A percentile compares a stretch with the other conserved stretches of the same genome.
phyloP scores from a whole-genome alignment of 2,329 filamentous ascomycete species.

The Lasiodiplodia sp. region DNA sequence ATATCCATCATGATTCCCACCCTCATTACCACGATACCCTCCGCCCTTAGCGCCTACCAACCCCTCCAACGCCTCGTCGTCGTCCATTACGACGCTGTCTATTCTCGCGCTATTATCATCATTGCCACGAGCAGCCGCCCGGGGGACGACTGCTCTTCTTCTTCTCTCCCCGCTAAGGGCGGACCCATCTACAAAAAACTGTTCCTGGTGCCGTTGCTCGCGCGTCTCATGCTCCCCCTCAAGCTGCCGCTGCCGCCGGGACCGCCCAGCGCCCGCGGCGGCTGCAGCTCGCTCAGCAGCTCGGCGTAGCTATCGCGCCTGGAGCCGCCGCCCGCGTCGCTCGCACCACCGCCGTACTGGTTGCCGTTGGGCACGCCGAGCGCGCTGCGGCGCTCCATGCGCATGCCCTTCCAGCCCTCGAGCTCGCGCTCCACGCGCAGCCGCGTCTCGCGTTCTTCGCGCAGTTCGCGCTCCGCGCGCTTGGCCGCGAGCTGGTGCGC shows the following conservation, averaged over 20 bases:
- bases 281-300: slow-evolving; percentile 25
- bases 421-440: slow-evolving; percentile 86
- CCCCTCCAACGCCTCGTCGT: not conserved
- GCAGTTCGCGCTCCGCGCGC: slow-evolving; percentile 86
- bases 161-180: slow-evolving; percentile 25
- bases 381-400: slow-evolving; percentile 63
- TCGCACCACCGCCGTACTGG: not conserved
- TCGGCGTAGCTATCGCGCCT: slow-evolving; percentile 47
- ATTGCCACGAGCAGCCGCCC: not conserved
- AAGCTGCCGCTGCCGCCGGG: slow-evolving; percentile 17
- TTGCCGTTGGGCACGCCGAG: slow-evolving; percentile 41
- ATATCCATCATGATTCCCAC: slow-evolving; percentile 7
- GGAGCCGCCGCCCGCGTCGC: slow-evolving; percentile 50
- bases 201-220: slow-evolving; percentile 20
- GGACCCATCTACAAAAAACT: slow-evolving; percentile 32
- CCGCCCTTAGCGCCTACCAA: slow-evolving; percentile 25
- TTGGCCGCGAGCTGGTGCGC: slow-evolving; percentile 80
- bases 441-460: slow-evolving; percentile 85
- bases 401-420: slow-evolving; percentile 78
- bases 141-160: no score
- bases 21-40: slow-evolving; percentile 9
- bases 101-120: not conserved
- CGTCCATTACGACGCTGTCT: slow-evolving; percentile 3
- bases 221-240: slow-evolving; percentile 2
- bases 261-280: slow-evolving; percentile 11